Conservation (phyloP, 2,329 filamentous ascomycete genomes). For the Clarireedia paspali region DNA sequence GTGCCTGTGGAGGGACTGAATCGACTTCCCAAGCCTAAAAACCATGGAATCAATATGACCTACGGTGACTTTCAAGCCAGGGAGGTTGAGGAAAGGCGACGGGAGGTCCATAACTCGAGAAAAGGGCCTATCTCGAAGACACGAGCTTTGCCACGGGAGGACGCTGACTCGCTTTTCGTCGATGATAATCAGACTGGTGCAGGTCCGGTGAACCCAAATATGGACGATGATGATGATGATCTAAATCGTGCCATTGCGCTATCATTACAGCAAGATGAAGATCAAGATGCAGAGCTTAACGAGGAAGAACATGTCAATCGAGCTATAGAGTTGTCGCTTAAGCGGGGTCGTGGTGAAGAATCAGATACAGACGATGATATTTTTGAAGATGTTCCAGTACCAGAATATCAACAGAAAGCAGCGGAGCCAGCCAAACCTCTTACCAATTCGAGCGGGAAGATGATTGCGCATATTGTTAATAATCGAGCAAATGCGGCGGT, state of each 20-base stretch:
- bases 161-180: constrained; percentile 26
- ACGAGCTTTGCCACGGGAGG: constrained; percentile 14
- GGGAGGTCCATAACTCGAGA: constrained; percentile 15
- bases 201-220: constrained; percentile 5
- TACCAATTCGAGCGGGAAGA: constrained; percentile 42
- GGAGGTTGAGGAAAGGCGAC: constrained; percentile 23
- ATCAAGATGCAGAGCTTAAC: constrained; percentile 33
- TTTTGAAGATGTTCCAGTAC: constrained; percentile 45
- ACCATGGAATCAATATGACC: constrained; percentile 15
- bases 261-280: constrained; percentile 55
- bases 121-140: constrained; percentile 5
- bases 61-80: constrained; percentile 22
- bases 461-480: constrained; percentile 69
- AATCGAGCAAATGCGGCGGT: constrained; percentile 59
- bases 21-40: constrained; percentile 25
- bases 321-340: constrained; percentile 80
- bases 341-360: constrained; percentile 45
- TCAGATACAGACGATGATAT: constrained; percentile 31
- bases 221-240: constrained; percentile 9
- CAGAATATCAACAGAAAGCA: constrained; percentile 49
- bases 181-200: constrained; percentile 13
- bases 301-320: constrained; percentile 70
- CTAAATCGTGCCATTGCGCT: constrained; percentile 33
- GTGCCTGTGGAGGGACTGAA: constrained; percentile 31
- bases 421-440: constrained; percentile 45